Base-by-base conservation (phyloP, 2,329 filamentous ascomycete genomes). In the Aaosphaeria pasadenensis region DNA sequence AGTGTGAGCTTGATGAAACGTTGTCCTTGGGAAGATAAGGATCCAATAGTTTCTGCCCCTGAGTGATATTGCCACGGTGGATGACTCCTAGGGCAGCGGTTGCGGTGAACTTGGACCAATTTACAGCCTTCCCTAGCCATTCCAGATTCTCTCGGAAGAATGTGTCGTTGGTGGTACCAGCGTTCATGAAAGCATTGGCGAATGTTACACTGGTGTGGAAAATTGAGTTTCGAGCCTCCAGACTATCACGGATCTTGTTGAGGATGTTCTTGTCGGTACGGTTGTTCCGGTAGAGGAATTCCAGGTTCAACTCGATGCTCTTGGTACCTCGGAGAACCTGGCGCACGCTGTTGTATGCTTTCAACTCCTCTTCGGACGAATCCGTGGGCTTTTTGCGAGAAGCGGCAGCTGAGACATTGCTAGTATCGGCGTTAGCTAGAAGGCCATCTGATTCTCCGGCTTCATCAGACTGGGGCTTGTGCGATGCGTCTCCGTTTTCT, bases 91-190 rank as follows among this genome's bases (percentile, higher is more conserved):
- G 78, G 6, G 94, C 94, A 48, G 94, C 94, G 4, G 94, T 99
- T 11, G 94, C 94, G 1, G 94, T 96, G 70, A 99, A 99, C 70
- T 99, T 99, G 52, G 91, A 96, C 94, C 94, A 99, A 76, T 99
- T 99, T 42, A 97, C 91, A 29, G 94, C 94, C 77, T 97, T 99
- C 51, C 92, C 91, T 4, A 99, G 76, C 94, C 94, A 99, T 57
- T 99, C 94, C 28, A 99, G 75, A 67, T 99, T 99, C 65, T 97
- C 91, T 6, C 95, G 84, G 83, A 99, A 97, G 76, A 99, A 99
- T 64, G 92, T 95, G 74, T 99, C 94, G 62, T 96, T 94, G 0
- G 92, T 96, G 1, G 94, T 99, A 50, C 94, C 95, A 46, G 95
- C 91, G 69, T 99, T 95, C 94, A 99, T 99, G 70, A 99, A 97